These are phyloP conservation scores for Trichoderma afroharzianum DNA, from an alignment of 2,329 filamentous ascomycete genomes.

Conservation along the genomic window DNA sequence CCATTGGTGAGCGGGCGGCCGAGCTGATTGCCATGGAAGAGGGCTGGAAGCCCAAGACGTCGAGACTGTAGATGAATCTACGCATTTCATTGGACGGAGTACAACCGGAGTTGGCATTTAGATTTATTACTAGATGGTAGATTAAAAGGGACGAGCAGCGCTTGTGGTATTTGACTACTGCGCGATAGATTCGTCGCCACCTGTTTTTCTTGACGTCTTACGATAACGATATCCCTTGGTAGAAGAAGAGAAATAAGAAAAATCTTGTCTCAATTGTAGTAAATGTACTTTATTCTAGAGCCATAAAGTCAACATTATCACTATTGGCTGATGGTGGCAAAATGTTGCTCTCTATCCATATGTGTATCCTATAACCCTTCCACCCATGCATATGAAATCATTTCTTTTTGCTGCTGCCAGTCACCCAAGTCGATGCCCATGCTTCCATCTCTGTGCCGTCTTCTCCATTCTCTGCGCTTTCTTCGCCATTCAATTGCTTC, in stretches of 20 bases:
- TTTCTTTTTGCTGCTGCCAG: not conserved
- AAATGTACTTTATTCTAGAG: not conserved
- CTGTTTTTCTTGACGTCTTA: not conserved
- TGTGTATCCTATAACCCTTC: not conserved
- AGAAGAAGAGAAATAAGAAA: not conserved
- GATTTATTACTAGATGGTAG: not conserved
- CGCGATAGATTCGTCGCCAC: not conserved
- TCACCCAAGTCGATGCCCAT: not conserved
- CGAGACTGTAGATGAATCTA: constrained; percentile 29
- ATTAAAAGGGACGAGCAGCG: not conserved
- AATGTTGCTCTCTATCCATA: not conserved
- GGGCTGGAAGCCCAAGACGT: constrained; percentile 40
- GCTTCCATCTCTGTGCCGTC: not conserved
- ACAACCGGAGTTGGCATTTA: not conserved
- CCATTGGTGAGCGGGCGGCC: constrained; percentile 76
- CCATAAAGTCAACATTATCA: not conserved
- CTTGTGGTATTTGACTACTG: not conserved
- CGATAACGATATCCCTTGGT: not conserved
- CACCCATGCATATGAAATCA: not conserved
- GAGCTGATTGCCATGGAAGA: constrained; percentile 74
- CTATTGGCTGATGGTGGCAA: not conserved
- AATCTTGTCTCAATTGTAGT: not conserved
- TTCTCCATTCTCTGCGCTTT: not conserved
- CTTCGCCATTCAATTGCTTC: not conserved
- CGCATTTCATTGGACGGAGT: not conserved